Evolutionary conservation across 2,329 filamentous ascomycete genomes (phyloP).

Genomic region (Aureobasidium sp.): DNA sequence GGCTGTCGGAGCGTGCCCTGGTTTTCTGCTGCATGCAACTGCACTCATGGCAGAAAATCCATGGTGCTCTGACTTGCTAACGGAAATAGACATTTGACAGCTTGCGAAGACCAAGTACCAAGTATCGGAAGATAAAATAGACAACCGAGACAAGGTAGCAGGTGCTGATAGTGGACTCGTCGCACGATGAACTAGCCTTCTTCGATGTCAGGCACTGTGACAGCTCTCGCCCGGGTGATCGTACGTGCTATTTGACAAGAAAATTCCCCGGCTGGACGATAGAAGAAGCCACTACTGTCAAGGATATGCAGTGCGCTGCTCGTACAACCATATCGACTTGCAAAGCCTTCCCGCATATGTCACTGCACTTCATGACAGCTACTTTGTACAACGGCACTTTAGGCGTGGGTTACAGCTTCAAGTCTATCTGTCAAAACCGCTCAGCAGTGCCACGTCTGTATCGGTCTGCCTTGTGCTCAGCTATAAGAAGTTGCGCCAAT

Average conservation of each 20-base stretch:
- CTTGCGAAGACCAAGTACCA: not conserved
- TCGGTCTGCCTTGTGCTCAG: slow-evolving; percentile 5
- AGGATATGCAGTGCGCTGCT: not conserved
- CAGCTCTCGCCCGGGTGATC: not conserved
- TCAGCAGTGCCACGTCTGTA: slow-evolving; percentile 11
- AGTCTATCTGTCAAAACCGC: not conserved
- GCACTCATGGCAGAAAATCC: not conserved
- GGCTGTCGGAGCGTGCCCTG: not conserved
- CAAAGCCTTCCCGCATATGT: slow-evolving; percentile 13
- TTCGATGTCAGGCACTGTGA: not conserved
- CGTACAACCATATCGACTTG: not conserved
- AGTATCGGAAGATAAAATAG: not conserved
- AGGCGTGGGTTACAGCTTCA: not conserved
- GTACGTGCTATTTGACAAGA: not conserved
- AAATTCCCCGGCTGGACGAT: not conserved
- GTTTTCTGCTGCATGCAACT: not conserved
- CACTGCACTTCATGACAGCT: slow-evolving; percentile 12
- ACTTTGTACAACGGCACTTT: not conserved
- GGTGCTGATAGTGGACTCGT: not conserved
- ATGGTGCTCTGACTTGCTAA: not conserved
- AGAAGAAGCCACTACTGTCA: not conserved
- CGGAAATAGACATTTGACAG: not conserved
- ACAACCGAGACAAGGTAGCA: not conserved
- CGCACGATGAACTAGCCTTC: not conserved
- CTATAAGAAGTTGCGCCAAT: not conserved